Base-by-base conservation (phyloP, 306 rosid species). In the Vicia villosa region DNA sequence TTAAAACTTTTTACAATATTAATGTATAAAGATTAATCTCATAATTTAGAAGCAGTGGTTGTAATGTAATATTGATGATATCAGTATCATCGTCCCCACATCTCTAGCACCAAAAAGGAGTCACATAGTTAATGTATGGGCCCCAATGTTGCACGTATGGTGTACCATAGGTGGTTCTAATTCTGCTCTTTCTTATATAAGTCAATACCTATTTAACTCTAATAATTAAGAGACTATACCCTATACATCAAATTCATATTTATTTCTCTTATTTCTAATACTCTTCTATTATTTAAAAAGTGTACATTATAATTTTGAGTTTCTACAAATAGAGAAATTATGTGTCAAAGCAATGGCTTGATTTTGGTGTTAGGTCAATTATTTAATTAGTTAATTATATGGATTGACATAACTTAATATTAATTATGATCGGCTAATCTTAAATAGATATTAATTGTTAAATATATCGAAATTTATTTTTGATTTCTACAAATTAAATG, bases 61-160 rank as follows among this genome's bases (percentile, higher is more conserved):
- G 84, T 28, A 74, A 54, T 54, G 56, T 42, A 9, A 58, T 30
- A 65, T 83, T 57, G 58, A 68, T 40, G 58, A 68, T 40, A 58
- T 63, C 30, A 34, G 57, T 77, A 42, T 46, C 54, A 66, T 24
- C 34, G 10, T 1, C 40, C 34, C 70, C 50, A 66, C 74, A 68
- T 76, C 76, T 22, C 41, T 54, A 34, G 68, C 82, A 80, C 80
- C 81, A 70, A 70, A 78, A 73, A 49, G 22, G 49, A 74, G 58
- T 50, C 73, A 37, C 49, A 37, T 73, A 47, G 57, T 15, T 8
- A 17, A 46, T 37, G 19, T 13, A 45, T 45, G 38, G 63, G 46
- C 40, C 58, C 45, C 74, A 20, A 13, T 65, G 59, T 69, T 54
- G 68, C 69, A 38, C 64, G 71, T 58, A 76, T 20, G 77, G 68